Evolutionary conservation across 2,329 filamentous ascomycete genomes (phyloP).

Genomic region (Cadophora sp.): DNA sequence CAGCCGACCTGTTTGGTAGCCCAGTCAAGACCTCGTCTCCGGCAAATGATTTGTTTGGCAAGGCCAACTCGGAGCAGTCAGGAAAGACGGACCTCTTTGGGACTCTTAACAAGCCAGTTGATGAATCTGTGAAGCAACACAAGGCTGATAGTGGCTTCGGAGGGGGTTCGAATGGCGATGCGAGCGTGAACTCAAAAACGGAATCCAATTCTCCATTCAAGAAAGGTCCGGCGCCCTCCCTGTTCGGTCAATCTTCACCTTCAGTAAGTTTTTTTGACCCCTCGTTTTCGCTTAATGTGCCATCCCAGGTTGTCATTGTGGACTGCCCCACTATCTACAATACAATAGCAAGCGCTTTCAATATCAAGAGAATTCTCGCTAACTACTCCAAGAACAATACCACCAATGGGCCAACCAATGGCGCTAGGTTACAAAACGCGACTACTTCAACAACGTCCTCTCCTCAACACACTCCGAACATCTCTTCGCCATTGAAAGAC

Average conservation of each 20-base stretch:
- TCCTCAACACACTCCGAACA: slow-evolving; percentile 9
- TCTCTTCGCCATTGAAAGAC: slow-evolving; percentile 31
- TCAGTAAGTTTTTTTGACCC: slow-evolving; percentile 22
- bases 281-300: neutral
- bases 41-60: slow-evolving; percentile 15
- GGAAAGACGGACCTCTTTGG: slow-evolving; percentile 28
- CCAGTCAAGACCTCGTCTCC: slow-evolving; percentile 1
- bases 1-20: slow-evolving; percentile 15
- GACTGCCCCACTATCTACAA: neutral
- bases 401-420: slow-evolving; percentile 8
- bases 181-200: neutral
- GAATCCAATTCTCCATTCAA: neutral
- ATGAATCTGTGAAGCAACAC: slow-evolving; percentile 25
- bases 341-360: neutral
- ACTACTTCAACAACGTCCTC: slow-evolving; percentile 11
- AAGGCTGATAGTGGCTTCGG: slow-evolving; percentile 21
- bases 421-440: neutral
- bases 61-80: slow-evolving; percentile 10
- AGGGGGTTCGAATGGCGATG: neutral
- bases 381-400: slow-evolving; percentile 1
- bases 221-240: neutral
- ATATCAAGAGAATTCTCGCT: neutral
- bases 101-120: slow-evolving; percentile 35
- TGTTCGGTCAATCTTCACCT: slow-evolving; percentile 18
- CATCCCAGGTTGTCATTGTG: neutral